Base-by-base conservation (phyloP, 1,284 basidiomycete species). In the Hortiboletus rubellus region DNA sequence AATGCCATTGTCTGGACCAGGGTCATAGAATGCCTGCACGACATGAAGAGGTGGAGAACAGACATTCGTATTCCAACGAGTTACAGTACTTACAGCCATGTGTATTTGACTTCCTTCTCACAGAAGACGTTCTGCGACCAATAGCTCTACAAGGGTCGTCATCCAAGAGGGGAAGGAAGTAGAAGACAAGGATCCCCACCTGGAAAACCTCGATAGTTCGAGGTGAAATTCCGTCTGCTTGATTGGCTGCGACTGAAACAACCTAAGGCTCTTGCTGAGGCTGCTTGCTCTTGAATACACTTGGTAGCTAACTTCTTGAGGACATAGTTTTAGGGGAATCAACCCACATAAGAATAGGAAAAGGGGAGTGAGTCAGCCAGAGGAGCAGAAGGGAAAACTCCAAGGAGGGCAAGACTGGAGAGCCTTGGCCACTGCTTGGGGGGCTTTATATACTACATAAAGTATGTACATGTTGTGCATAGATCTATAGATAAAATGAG, bases 121-220 rank as follows among this genome's bases (percentile, higher is more conserved):
- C 41, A 78, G 52, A 45, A 77, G 65, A 5, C 70, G 68, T 5
- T 76, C 70, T 10, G 63, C 66, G 18, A 75, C 10, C 76, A 76
- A 52, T 78, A 76, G 46, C 72, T 74, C 67, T 68, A 36, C 6
- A 18, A 43, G 8, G 33, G 7, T 12, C n/a, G 7, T 51, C 18
- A 40, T 42, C 12, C 27, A 31, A 12, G 10, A 17, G 24, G 15
- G 24, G 7, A 0, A 10, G 30, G 10, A 7, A 38, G n/a, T 2
- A 14, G 22, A 41, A 24, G 12, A 17, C 3, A 49, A 44, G 34
- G 5, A 41, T 14, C 9, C 36, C 18, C 36, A 56, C 70, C 64
- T 77, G 71, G 30, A 81, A 69, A 33, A 80, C 73, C 62, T 82
- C 81, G 56, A 79, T 74, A 5, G 78, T 76, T 31, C 78, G 69